These are phyloP conservation scores for Cordyceps farinosa DNA, from an alignment of 2,329 filamentous ascomycete genomes.

Conservation along the genomic window DNA sequence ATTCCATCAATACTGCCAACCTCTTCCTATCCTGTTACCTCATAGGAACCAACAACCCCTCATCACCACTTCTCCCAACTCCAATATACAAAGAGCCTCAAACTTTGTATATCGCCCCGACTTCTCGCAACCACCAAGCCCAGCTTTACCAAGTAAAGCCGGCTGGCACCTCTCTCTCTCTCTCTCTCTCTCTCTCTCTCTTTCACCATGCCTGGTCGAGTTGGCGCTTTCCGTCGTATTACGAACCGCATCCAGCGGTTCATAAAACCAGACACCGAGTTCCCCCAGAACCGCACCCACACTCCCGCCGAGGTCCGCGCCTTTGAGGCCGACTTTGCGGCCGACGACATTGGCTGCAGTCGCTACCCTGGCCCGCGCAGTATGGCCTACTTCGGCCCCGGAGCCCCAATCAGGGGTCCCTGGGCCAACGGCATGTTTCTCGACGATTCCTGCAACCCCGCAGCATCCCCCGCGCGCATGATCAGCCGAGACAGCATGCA, in stretches of 20 bases:
- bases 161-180: too few species aligned
- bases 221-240: not conserved
- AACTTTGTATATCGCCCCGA: too few species aligned
- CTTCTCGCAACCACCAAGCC: not conserved
- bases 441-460: not conserved
- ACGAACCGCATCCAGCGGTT: not conserved
- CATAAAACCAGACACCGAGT: not conserved
- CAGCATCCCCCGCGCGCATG: too few species aligned
- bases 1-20: not conserved
- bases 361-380: not conserved
- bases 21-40: too few species aligned
- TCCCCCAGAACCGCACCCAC: not conserved
- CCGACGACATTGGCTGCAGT: not conserved
- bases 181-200: not conserved
- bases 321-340: not conserved
- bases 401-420: not conserved
- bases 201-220: not conserved
- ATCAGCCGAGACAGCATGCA: too few species aligned
- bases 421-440: not conserved
- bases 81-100: not conserved
- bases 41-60: not conserved
- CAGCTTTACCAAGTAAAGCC: not conserved
- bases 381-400: constrained; percentile 3
- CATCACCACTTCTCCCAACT: not conserved
- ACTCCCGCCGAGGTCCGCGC: not conserved